A percentile compares a stretch with the other conserved stretches of the same genome.
phyloP scores from a whole-genome alignment of 2,329 filamentous ascomycete species.

The Dryadomyces sulphureus region DNA sequence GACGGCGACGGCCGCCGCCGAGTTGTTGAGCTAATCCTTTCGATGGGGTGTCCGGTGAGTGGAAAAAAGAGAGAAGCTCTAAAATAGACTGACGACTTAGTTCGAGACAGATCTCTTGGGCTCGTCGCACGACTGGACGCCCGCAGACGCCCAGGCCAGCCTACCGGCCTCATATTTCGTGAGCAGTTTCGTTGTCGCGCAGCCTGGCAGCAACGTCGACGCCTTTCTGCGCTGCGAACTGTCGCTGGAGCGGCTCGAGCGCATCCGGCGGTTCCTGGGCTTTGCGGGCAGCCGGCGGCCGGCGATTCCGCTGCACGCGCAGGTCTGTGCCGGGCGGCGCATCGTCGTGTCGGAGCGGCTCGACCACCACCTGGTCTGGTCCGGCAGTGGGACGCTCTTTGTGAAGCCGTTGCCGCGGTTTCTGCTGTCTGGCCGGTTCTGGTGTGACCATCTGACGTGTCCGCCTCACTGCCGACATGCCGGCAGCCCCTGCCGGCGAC shows the following conservation, averaged over 20 bases:
- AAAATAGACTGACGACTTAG: no score
- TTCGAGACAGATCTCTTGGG: background rate
- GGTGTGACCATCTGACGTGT: conserved; percentile 1
- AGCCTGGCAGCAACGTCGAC: background rate
- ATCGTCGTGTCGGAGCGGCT: conserved; percentile 3
- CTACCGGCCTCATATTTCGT: background rate
- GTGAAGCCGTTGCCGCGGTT: conserved; percentile 5
- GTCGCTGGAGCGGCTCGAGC: background rate
- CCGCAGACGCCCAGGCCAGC: background rate
- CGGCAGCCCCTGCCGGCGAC: background rate
- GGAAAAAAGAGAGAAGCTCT: no score
- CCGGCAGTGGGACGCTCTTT: background rate
- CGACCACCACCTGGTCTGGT: conserved; percentile 4
- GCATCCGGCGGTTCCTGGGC: conserved; percentile 1
- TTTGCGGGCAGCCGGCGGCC: conserved; percentile 1
- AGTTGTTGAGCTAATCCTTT: no score
- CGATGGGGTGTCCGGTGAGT: no score
- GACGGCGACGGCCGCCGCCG: no score
- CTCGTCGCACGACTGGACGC: background rate
- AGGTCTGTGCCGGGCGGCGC: background rate
- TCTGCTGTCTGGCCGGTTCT: conserved; percentile 3
- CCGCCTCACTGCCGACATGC: background rate
- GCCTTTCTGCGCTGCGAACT: conserved; percentile 1
- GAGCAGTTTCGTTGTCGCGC: no score
- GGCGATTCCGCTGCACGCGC: conserved; percentile 1